Evolutionary conservation across 257 asterid genomes (phyloP), one percentile per base, ranked within the genome.

Genomic region (Gentiana macrophylla): DNA sequence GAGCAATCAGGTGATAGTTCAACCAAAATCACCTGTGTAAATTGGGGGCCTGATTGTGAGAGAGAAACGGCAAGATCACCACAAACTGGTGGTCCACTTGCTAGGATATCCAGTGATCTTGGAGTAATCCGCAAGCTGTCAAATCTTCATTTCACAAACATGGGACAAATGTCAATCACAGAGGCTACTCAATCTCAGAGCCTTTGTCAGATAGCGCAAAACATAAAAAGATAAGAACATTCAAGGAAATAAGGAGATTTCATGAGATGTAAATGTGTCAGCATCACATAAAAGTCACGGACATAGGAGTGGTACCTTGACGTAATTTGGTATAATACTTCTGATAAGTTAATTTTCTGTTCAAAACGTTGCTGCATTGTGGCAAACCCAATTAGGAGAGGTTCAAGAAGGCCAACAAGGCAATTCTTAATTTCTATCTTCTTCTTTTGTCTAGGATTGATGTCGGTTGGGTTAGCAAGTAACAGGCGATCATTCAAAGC

Each of bases 61-160:
- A 92, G 79, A 38, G 97, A 84, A 62, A 92, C 99, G 49, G 99
- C 99, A 71, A 92, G 97, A 79, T 89, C 99, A 62, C 99, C 99
- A 74, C 95, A 92, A 62, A 92, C 89, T 52, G 99, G 99, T 56
- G 99, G 80, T 54, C 99, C 97, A 73, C 82, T 78, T 68, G 95
- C 83, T 49, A 92, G 99, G 80, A 92, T 82, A 77, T 92, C 95
- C 55, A 92, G 97, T 67, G 99, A 92, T 72, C 99, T 80, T 53
- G 99, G 99, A 78, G 95, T 81, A 66, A 92, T 85, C 57, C 99
- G 93, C 66, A 88, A 67, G 78, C 99, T 88, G 77, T 92, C 99
- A 72, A 92, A 92, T 94, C 99, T 92, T 77, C 79, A 79, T 8
- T 58, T 45, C 68, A 54, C 59, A 51, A 66, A 62, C 38, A 50